Evolutionary conservation across 257 asterid genomes (phyloP), one percentile per base, ranked within the genome.

Genomic region (Jacaranda copaia): DNA sequence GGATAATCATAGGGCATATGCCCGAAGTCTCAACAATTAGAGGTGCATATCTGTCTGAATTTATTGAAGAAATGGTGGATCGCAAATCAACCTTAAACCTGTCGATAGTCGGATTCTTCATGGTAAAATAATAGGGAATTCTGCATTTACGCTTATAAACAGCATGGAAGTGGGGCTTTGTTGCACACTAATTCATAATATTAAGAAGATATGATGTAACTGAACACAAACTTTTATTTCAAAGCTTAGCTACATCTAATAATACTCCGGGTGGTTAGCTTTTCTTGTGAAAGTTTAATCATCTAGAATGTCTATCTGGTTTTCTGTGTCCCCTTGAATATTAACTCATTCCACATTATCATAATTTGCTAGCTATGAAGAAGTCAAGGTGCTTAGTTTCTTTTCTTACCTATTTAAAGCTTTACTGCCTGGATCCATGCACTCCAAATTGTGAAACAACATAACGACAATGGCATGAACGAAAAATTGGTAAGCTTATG

Each of bases 371-470:
- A 20, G 64, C 57, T 60, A 20, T 52, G 64, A 42, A 43, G 20
- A n/a, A 53, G 18, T 69, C 48, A 38, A 18, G 48, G 10, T 39
- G 64, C 53, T 15, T 18, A 36, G 25, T 20, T 79, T 40, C 53
- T 18, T 56, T 59, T 40, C 14, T 42, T 48, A n/a, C 59, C 59
- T 55, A 59, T 10, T 71, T 64, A 10, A 48, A 39, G 63, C 60
- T 76, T 48, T 8, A 71, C 38, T 13, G 55, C 45, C 56, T 60
- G 53, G 68, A 57, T 12, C 58, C 62, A 69, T 66, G 66, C 64
- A 32, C 45, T 70, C 70, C 4, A 51, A 53, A 51, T 16, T 68
- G 60, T 80, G 57, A 36, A 69, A 69, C 61, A 80, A 59, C 52
- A 19, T 68, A 18, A 52, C 39, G 25, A 65, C 38, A 65, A 20